Percentiles rank a stretch among this genome's conserved stretches.
These are phyloP conservation scores for Agroathelia rolfsii DNA, from an alignment of 1,284 basidiomycete species.

Conservation along the genomic window DNA sequence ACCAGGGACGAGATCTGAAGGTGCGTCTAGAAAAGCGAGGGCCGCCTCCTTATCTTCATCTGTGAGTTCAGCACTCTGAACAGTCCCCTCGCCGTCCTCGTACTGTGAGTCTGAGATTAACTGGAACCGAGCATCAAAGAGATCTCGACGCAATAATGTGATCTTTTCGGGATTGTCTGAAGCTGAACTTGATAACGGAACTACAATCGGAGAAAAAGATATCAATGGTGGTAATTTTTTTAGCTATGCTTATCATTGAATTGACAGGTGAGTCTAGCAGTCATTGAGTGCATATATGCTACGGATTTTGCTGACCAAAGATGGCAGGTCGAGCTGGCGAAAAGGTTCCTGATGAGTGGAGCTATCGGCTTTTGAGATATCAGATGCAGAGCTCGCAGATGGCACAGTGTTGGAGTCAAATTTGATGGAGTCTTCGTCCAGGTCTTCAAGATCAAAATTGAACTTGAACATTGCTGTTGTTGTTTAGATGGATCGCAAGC, in stretches of 20 bases:
- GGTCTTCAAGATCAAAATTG: conserved; percentile 38
- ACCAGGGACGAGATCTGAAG: conserved; percentile 86
- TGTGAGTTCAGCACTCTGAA: conserved; percentile 13
- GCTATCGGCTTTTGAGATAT: conserved; percentile 8
- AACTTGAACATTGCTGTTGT: conserved; percentile 65
- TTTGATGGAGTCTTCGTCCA: conserved; percentile 16
- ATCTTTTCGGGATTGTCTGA: conserved; percentile 18
- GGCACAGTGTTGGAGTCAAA: conserved; percentile 3
- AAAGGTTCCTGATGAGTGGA: conserved; percentile 14
- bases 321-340: conserved; percentile 23
- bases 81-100: conserved; percentile 12
- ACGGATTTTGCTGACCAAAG: conserved; percentile 18
- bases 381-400: neutral
- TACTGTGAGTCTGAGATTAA: conserved; percentile 57
- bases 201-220: conserved; percentile 48
- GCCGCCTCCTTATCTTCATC: conserved; percentile 17
- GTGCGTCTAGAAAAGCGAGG: conserved; percentile 62
- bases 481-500: no score
- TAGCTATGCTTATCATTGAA: conserved; percentile 30
- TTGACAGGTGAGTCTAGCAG: conserved; percentile 2
- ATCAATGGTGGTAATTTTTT: conserved; percentile 42
- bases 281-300: conserved; percentile 3
- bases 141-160: conserved; percentile 66
- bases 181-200: conserved; percentile 26
- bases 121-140: conserved; percentile 93